Evolutionary conservation across 768 basidiomycete species (phyloP), one percentile per base, ranked within the genome.

Genomic region (Tricholoma sp.): DNA sequence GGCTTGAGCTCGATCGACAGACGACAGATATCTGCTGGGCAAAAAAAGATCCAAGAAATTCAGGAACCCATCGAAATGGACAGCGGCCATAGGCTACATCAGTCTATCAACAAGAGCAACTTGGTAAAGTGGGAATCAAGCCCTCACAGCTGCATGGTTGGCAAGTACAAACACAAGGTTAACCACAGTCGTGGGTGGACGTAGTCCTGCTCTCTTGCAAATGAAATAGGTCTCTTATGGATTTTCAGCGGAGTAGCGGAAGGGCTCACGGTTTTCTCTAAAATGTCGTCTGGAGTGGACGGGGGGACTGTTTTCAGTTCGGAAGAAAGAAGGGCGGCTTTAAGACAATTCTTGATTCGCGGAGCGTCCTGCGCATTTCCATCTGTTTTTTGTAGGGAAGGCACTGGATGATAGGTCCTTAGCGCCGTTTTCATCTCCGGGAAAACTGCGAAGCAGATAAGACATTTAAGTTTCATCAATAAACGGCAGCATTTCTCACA

Each of bases 391-490:
- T 94, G 92, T 24, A 94, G 74, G 29, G 88, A 88, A 9, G 93
- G 93, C n/a, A 93, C 84, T 27, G 93, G 91, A 65, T 94, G 93
- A 70, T 94, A 94, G 54, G 90, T 91, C 66, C 92, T 78, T 55
- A 94, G 75, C 18, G 90, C 88, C 5, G 93, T 94, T 71, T 91
- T 89, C 92, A 94, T 94, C 76, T 93, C 91, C 56, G 91, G 91
- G 69, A 92, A 93, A 75, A 94, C 90, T 92, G 67, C 41, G 63
- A 52, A 51, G 56, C 52, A 57, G 58, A 55, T 66, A 37, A 61
- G 61, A 61, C 58, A 57, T 46, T 27, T 27, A 27, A 27, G n/a
- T 31, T 31, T 32, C n/a, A 52, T 31, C 37, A 55, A 34, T 27
- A 6, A 21, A 35, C 56, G 32, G 29, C 45, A 52, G 34, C 21